Base-by-base conservation (phyloP, 345 rosid species). In the Murraya koenigii region DNA sequence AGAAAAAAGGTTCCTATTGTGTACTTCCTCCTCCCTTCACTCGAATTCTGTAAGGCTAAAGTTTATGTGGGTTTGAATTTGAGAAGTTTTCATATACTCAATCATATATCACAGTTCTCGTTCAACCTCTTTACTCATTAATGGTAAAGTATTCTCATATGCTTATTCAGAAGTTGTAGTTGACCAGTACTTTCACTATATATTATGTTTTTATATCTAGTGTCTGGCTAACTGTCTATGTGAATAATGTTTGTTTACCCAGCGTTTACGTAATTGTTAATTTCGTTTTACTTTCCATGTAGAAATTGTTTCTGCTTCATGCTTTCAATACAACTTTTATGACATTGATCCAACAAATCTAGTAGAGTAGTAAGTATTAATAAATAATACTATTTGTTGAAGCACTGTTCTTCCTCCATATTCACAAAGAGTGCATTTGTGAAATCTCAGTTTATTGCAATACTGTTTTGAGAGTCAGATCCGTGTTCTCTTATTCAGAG, bases 401-500 rank as follows among this genome's bases (percentile, higher is more conserved):
- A 9, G 54, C 6, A 23, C 71, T 75, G 25, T 22, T 32, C 30
- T 63, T 44, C 32, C 33, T 33, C 41, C 39, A 20, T 26, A 59
- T 58, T 36, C 35, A 71, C 44, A 32, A 54, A 35, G 49, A 71
- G 28, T 38, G 49, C 3, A 41, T 49, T 41, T 11, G 66, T 7
- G 66, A 70, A 7, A 41, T 35, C 33, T 49, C 6, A 20, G 6
- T 38, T 49, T 44, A 17, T 75, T 55, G 14, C 32, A 69, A 60
- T 52, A 49, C 61, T 11, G 11, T n/a, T 76, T 68, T 76, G 22
- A 35, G 17, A 30, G 33, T 52, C 32, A 7, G n/a, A 47, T 63
- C 22, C 23, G n/a, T 61, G 77, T 39, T 61, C 67, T 79, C 75
- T 82, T 54, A 64, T 55, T 26, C 38, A 35, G 35, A 44, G 71